Base-by-base conservation (phyloP, 441 rosid species). In the Gossypium davidsonii region DNA sequence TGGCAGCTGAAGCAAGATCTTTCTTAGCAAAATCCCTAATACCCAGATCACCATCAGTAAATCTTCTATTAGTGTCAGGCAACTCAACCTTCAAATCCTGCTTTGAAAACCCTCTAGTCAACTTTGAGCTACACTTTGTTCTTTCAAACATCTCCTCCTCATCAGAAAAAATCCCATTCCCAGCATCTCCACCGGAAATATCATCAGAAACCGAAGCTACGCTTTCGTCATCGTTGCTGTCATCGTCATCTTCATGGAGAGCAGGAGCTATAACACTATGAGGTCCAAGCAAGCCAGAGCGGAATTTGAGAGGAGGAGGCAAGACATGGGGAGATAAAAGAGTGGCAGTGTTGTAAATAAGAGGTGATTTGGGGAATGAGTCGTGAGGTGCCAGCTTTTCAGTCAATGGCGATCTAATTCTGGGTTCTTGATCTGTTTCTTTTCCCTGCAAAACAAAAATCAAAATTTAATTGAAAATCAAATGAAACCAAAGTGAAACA, bases 31-130 rank as follows among this genome's bases (percentile, higher is more conserved):
- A 68, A 15, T 74, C 79, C 52, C 81, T 79, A 67, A 67, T 17
- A 25, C 84, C 88, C 52, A 78, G 34, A 42, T 79, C 94, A 14
- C 87, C 84, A 73, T 84, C 91, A 0, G 87, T 86, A 68, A 79
- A 86, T 81, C 94, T 88, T 74, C 97, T 80, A 14, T 78, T 79
- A 48, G 63, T 70, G 31, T 81, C 80, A 0, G 94, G 93, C 78
- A 95, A 84, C 61, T 88, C 89, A 70, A 94, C 83, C 20, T 79
- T 88, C 83, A 94, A 84, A 81, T 87, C 84, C 81, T 90, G 87
- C 65, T 81, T 81, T 42, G 80, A 77, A 44, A 82, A 53, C 42
- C 97, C 98, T 83, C 89, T 86, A 42, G 81, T 88, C 79, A 86
- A 57, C 74, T 80, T 85, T 34, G 71, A 76, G 67, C 48, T 72